These are phyloP conservation scores for Cadophora malorum DNA, from an alignment of 2,329 filamentous ascomycete species.

Conservation along the genomic window DNA sequence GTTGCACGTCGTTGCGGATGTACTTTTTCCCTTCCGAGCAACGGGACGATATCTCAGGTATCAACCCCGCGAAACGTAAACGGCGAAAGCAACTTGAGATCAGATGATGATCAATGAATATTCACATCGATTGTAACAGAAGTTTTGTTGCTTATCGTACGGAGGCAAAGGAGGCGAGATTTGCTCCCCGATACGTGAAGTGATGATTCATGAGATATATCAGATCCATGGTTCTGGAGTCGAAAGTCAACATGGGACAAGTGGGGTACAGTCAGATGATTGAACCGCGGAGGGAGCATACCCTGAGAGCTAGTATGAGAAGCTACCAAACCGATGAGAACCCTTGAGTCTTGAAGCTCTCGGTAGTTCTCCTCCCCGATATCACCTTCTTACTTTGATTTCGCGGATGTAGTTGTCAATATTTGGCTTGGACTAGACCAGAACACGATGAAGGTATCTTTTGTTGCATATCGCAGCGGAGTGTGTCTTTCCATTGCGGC, in stretches of 20 bases:
- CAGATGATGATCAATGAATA: slow-evolving; percentile 5
- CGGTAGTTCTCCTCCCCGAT: slow-evolving; percentile 1
- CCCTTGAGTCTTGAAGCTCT: neutral
- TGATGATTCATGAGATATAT: slow-evolving; percentile 12
- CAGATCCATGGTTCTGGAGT: slow-evolving; percentile 1
- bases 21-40: slow-evolving; percentile 3
- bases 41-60: slow-evolving; percentile 6
- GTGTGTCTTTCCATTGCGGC: slow-evolving; percentile 22
- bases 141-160: slow-evolving; percentile 16
- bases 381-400: neutral
- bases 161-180: slow-evolving; percentile 24
- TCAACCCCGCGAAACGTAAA: neutral
- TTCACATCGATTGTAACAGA: neutral
- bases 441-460: neutral
- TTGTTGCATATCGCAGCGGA: slow-evolving; percentile 32
- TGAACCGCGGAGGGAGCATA: slow-evolving; percentile 11
- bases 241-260: slow-evolving; percentile 2
- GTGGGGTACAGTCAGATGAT: slow-evolving; percentile 15
- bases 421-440: neutral
- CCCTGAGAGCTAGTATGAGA: slow-evolving; percentile 5
- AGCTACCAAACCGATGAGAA: neutral
- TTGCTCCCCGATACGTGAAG: slow-evolving; percentile 18
- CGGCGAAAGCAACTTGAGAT: neutral
- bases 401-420: slow-evolving; percentile 1
- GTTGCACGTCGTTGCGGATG: slow-evolving; percentile 34